Percentiles rank a stretch among this genome's conserved stretches.
phyloP scores from a whole-genome alignment of 441 rosid genomes.

The Adansonia gregorii region DNA sequence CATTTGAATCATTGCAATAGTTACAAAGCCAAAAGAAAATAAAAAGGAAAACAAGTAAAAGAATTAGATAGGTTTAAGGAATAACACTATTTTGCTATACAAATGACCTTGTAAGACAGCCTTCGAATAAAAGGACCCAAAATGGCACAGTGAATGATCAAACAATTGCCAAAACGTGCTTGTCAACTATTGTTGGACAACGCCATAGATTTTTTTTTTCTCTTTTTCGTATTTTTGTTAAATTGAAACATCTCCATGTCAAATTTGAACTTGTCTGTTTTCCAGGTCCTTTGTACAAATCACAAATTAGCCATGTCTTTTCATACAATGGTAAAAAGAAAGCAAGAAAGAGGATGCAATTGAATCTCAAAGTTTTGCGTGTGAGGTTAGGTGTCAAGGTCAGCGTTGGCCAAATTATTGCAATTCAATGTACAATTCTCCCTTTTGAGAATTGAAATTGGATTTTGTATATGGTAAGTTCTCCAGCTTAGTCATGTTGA shows the following conservation, averaged over 20 bases:
- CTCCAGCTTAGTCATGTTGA: slow-evolving; percentile 27
- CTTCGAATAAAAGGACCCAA: not conserved
- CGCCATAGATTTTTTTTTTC: not conserved
- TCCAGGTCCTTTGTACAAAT: not conserved
- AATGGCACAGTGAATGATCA: not conserved
- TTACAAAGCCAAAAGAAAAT: too few species aligned
- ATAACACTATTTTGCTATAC: not conserved
- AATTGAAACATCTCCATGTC: not conserved
- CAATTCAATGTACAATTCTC: slow-evolving; percentile 15
- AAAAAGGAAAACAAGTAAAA: not conserved
- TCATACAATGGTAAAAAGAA: slow-evolving; percentile 13
- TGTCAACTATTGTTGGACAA: not conserved
- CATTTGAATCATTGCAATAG: not conserved
- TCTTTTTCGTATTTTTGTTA: not conserved
- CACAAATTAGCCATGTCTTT: slow-evolving; percentile 13
- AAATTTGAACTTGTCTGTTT: slow-evolving; percentile 4
- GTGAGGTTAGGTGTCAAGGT: not conserved
- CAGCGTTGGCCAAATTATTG: slow-evolving; percentile 13
- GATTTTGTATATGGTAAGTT: not conserved
- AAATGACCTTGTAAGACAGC: not conserved
- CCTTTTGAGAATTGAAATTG: not conserved
- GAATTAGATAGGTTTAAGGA: not conserved
- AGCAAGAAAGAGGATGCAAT: not conserved
- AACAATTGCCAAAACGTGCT: not conserved
- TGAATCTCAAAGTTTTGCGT: not conserved